These are phyloP conservation scores for Biscogniauxia mediterranea DNA, from an alignment of 2,329 filamentous ascomycete genomes.

Conservation along the genomic window DNA sequence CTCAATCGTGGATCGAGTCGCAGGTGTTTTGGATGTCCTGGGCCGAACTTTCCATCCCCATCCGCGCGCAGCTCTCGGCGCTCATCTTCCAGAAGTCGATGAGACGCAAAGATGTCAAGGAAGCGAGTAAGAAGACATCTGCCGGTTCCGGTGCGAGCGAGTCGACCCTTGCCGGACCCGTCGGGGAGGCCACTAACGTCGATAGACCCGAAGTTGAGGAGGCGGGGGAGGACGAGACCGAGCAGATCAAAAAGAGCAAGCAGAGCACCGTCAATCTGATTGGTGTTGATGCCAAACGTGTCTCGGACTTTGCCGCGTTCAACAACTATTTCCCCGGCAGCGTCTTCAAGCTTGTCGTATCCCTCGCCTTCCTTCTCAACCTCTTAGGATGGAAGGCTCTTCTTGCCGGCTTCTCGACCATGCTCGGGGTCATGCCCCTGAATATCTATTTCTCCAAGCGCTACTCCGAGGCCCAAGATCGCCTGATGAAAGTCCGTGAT, in stretches of 20 bases:
- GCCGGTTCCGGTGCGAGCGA: constrained; percentile 31
- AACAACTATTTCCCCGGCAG: constrained; percentile 65
- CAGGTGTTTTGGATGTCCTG: constrained; percentile 67
- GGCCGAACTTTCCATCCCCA: constrained; percentile 60
- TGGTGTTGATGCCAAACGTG: constrained; percentile 69
- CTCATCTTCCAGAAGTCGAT: constrained; percentile 76
- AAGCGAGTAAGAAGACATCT: constrained; percentile 50
- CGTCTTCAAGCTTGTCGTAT: constrained; percentile 62
- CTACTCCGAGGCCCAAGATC: constrained; percentile 64
- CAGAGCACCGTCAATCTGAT: constrained; percentile 77
- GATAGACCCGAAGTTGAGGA: constrained; percentile 33
- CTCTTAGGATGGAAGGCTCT: constrained; percentile 72
- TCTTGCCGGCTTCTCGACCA: constrained; percentile 62
- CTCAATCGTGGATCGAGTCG: constrained; percentile 60
- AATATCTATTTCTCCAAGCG: constrained; percentile 66
- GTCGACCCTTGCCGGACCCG: constrained; percentile 26
- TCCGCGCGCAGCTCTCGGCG: constrained; percentile 68
- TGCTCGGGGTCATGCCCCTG: constrained; percentile 63
- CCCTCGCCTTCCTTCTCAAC: constrained; percentile 63
- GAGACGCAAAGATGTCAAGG: constrained; percentile 74
- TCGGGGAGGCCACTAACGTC: constrained; percentile 28
- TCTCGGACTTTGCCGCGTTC: constrained; percentile 66
- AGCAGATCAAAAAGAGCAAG: constrained; percentile 49
- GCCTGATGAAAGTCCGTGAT: constrained; percentile 73
- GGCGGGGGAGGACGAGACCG: constrained; percentile 48